These are phyloP conservation scores for Biscogniauxia sp. DNA, from an alignment of 2,329 filamentous ascomycete species.

Conservation along the genomic window DNA sequence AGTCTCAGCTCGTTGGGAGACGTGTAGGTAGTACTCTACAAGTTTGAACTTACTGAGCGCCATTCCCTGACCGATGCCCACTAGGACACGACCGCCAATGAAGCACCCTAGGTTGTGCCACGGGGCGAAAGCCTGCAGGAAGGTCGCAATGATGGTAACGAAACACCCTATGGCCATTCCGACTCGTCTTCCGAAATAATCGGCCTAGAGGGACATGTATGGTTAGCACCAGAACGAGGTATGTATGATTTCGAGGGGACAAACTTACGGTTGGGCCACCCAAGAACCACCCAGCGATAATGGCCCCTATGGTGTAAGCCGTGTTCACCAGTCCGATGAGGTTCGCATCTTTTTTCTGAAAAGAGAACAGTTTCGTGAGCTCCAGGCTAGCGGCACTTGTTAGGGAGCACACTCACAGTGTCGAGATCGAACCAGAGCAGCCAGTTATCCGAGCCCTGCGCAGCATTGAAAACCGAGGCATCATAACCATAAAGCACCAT, in stretches of 20 bases:
- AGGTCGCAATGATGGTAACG: conserved; percentile 64
- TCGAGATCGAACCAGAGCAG: conserved; percentile 58
- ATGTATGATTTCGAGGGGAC: background rate
- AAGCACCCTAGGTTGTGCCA: conserved; percentile 61
- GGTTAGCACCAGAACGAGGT: background rate
- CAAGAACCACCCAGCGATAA: conserved; percentile 68
- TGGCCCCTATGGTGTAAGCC: conserved; percentile 68
- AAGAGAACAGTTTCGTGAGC: background rate
- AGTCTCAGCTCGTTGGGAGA: conserved; percentile 26
- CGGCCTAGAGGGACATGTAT: conserved; percentile 36
- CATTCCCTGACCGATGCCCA: conserved; percentile 69
- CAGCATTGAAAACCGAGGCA: conserved; percentile 70
- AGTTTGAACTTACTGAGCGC: conserved; percentile 46
- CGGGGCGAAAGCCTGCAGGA: conserved; percentile 66
- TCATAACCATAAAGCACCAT: conserved; percentile 77
- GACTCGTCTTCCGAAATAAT: conserved; percentile 59
- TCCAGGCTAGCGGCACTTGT: conserved; percentile 1
- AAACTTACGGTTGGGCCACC: conserved; percentile 55
- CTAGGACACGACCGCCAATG: conserved; percentile 65
- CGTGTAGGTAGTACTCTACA: conserved; percentile 30
- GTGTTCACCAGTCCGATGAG: conserved; percentile 59
- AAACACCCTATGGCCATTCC: conserved; percentile 65
- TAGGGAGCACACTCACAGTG: conserved; percentile 24
- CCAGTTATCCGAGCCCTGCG: conserved; percentile 68
- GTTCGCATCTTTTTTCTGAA: conserved; percentile 40